A percentile compares a stretch with the other conserved stretches of the same genome.
Evolutionary conservation across 2,329 filamentous ascomycete genomes (phyloP).

Genomic region (Paecilomyces variotii): DNA sequence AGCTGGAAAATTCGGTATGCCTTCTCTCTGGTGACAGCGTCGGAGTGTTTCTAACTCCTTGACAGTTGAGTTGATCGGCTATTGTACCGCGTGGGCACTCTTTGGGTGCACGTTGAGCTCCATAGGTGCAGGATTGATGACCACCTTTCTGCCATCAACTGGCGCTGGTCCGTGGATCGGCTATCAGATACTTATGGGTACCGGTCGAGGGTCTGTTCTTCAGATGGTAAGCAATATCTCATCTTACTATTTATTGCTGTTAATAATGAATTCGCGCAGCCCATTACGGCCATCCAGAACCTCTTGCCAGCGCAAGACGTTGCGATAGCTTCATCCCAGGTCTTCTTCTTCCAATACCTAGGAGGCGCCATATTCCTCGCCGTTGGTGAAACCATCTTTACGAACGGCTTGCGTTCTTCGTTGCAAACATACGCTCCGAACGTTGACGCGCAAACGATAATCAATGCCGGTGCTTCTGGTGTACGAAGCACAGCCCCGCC

Average conservation of each 20-base stretch:
- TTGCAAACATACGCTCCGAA: not conserved
- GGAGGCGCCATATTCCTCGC: not conserved
- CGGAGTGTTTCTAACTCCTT: not conserved
- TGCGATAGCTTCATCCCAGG: not conserved
- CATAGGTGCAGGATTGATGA: constrained; percentile 19
- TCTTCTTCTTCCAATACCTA: not conserved
- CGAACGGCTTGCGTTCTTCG: not conserved
- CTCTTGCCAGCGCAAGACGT: not conserved
- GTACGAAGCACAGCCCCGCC: not conserved
- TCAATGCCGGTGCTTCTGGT: not conserved
- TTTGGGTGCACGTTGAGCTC: constrained; percentile 1
- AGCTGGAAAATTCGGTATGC: constrained; percentile 23
- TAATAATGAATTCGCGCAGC: not conserved
- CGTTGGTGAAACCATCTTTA: not conserved
- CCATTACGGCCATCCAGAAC: not conserved
- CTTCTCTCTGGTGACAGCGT: constrained; percentile 1
- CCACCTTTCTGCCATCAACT: constrained; percentile 18
- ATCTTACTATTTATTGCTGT: not conserved
- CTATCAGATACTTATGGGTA: constrained; percentile 22
- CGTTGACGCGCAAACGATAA: not conserved
- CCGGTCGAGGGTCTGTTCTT: constrained; percentile 17
- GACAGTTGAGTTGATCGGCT: not conserved
- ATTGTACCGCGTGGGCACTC: not conserved
- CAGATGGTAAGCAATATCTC: constrained; percentile 10
- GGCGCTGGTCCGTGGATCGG: constrained; percentile 19